Percentiles rank a stretch among this genome's conserved stretches.
These are phyloP conservation scores for Termitomyces sp. DNA, from an alignment of 768 basidiomycete species.

Conservation along the genomic window DNA sequence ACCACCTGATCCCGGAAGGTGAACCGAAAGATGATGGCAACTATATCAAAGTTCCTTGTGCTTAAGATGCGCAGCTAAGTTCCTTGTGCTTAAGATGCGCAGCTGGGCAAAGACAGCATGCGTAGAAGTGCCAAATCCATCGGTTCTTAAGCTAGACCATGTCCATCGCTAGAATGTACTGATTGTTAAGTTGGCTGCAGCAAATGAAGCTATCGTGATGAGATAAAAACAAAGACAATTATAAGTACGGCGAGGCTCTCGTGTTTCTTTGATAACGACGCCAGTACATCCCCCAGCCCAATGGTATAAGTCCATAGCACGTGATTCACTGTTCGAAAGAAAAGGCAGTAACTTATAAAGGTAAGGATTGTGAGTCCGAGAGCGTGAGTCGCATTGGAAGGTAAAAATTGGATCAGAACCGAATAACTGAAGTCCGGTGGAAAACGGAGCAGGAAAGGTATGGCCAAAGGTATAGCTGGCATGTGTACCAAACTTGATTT, in stretches of 20 bases:
- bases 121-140: not conserved
- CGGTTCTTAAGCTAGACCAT: not conserved
- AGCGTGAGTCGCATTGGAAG: not conserved
- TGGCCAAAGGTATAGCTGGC: too few relatives aligned
- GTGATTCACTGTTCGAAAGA: not conserved
- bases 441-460: too few relatives aligned
- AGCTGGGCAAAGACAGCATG: not conserved
- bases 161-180: not conserved
- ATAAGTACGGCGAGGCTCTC: not conserved
- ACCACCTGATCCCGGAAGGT: not conserved
- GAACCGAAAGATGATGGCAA: not conserved
- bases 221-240: not conserved
- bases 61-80: not conserved
- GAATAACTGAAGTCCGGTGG: too few relatives aligned
- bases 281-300: not conserved
- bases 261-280: not conserved
- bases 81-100: not conserved
- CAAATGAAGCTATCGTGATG: not conserved
- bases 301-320: not conserved
- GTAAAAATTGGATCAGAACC: too few relatives aligned
- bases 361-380: not conserved
- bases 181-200: not conserved
- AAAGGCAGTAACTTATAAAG: not conserved
- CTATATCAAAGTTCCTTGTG: not conserved
- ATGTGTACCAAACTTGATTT: too few relatives aligned